Percentiles rank a stretch among this genome's conserved stretches.
Conservation (phyloP, 306 rosid genomes). For the Dryas drummondii region DNA sequence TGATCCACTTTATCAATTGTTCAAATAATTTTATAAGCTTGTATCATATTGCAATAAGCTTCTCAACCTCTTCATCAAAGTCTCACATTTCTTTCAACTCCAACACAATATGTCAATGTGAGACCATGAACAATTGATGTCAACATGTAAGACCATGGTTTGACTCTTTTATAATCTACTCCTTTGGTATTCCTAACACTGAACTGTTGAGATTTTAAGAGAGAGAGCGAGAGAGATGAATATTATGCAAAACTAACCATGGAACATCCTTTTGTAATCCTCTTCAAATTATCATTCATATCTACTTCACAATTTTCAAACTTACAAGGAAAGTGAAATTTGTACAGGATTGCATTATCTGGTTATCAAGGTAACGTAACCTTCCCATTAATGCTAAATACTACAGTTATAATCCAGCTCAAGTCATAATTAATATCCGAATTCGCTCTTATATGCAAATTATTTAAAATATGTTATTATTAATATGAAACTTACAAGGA, state of each 20-base stretch:
- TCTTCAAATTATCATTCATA: not conserved
- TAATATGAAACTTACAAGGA: too few relatives aligned
- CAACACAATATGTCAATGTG: not conserved
- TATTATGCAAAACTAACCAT: not conserved
- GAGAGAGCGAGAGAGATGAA: not conserved
- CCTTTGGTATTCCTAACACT: not conserved
- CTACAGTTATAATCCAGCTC: not conserved
- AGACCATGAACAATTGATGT: not conserved
- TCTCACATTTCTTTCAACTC: not conserved
- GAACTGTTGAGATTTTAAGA: not conserved
- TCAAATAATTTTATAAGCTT: not conserved
- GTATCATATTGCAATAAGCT: not conserved
- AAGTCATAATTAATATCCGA: not conserved
- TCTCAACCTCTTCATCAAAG: not conserved
- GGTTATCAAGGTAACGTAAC: not conserved
- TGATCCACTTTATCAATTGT: not conserved
- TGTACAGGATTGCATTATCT: not conserved
- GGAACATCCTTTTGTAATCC: not conserved
- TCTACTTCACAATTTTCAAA: not conserved
- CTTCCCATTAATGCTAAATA: not conserved
- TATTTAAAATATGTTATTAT: not conserved
- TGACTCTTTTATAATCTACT: not conserved
- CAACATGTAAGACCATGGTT: not conserved
- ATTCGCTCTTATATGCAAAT: not conserved
- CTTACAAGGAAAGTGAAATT: not conserved